A percentile compares a stretch with the other conserved stretches of the same genome.
Evolutionary conservation across 768 basidiomycete species (phyloP).

Genomic region (Termitomyces sp.): DNA sequence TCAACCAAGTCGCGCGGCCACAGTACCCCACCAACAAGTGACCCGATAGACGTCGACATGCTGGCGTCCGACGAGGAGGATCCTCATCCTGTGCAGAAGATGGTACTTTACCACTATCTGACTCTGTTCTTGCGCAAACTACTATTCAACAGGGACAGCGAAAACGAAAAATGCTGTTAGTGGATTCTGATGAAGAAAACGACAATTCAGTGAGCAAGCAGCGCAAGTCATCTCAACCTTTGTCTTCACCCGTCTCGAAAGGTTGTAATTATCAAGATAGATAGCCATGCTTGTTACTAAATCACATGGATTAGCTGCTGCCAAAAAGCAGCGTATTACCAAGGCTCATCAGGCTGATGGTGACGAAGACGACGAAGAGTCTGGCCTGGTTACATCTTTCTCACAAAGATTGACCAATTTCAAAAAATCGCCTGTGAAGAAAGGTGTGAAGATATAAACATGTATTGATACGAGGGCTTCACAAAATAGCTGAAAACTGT

Average conservation of each 20-base stretch:
- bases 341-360: conserved; percentile 45
- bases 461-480: no score
- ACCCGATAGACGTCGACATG: conserved; percentile 76
- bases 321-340: conserved; percentile 60
- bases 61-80: conserved; percentile 45
- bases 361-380: conserved; percentile 43
- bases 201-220: conserved; percentile 15
- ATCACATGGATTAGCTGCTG: conserved; percentile 23
- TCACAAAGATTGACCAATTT: conserved; percentile 57
- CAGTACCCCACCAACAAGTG: conserved; percentile 75
- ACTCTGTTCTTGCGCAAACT: neutral
- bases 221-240: conserved; percentile 21
- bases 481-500: no score
- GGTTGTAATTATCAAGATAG: conserved; percentile 14
- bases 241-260: conserved; percentile 36
- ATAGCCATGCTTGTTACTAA: neutral
- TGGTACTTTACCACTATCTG: conserved; percentile 1
- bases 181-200: conserved; percentile 62
- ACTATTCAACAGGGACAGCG: conserved; percentile 25
- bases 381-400: conserved; percentile 38
- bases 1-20: conserved; percentile 42
- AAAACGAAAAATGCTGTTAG: conserved; percentile 66
- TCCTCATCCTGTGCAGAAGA: conserved; percentile 17
- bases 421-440: conserved; percentile 57
- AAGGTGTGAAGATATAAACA: conserved; percentile 29